phyloP scores from a whole-genome alignment of 2,329 filamentous ascomycete genomes.

The Penicillium thymicola region DNA sequence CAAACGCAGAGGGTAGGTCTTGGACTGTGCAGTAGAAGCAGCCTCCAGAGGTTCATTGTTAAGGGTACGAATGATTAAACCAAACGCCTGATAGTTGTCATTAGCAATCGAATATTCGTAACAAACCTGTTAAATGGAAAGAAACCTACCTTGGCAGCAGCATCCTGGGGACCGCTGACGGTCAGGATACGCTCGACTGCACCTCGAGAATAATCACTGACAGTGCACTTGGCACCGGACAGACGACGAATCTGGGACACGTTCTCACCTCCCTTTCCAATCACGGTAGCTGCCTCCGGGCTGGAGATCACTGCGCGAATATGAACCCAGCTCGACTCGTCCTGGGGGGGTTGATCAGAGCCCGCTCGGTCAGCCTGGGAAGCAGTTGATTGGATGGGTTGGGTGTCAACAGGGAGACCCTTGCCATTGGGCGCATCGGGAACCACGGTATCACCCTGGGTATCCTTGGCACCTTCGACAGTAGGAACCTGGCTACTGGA shows the following conservation, averaged over 20 bases:
- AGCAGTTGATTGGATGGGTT: constrained; percentile 58
- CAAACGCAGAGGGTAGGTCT: constrained; percentile 93
- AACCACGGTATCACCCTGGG: constrained; percentile 66
- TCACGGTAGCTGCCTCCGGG: constrained; percentile 93
- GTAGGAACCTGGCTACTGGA: constrained; percentile 22
- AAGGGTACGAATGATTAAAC: constrained; percentile 93
- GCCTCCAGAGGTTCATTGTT: constrained; percentile 93
- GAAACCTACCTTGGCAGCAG: constrained; percentile 79
- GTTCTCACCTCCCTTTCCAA: constrained; percentile 98
- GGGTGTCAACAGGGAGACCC: constrained; percentile 49
- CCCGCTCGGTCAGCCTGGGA: constrained; percentile 52
- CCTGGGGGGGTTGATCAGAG: constrained; percentile 57
- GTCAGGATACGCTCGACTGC: constrained; percentile 97
- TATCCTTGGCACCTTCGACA: constrained; percentile 25
- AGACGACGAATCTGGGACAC: constrained; percentile 93
- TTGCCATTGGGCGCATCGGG: constrained; percentile 61
- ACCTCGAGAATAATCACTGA: constrained; percentile 96
- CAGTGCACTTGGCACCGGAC: constrained; percentile 96
- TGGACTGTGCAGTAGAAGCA: constrained; percentile 86
- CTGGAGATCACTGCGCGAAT: constrained; percentile 96
- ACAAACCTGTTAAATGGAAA: not conserved
- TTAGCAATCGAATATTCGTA: constrained; percentile 15
- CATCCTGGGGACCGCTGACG: constrained; percentile 93
- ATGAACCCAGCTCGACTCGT: constrained; percentile 96
- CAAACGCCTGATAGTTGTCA: constrained; percentile 69